Base-by-base conservation (phyloP, 1,284 basidiomycete genomes). In the Pholiota adiposa region DNA sequence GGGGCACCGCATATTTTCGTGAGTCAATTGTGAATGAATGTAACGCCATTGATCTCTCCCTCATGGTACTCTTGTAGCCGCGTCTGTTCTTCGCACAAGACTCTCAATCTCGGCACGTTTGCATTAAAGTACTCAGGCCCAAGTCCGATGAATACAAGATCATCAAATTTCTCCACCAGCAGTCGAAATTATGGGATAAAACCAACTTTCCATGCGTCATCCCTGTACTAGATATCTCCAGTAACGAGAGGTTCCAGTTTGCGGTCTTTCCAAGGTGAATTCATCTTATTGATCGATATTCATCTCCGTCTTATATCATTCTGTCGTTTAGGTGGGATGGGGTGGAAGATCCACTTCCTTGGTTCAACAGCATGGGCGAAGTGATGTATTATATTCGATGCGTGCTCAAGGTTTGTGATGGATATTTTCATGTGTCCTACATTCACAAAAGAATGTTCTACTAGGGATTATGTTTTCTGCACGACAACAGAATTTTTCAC, bases 251-350 rank as follows among this genome's bases (percentile, higher is more conserved):
- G 34, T 56, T 61, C 38, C 66, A 60, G 52, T 65, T 69, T 55
- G 56, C 55, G 8, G 62, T 69, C 12, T 69, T 70, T 62, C 68
- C 67, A 40, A 63, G 66, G 67, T 67, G 38, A 4, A 58, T 29
- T 33, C 27, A 11, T 31, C 29, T 31, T 6, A 5, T 31, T n/a
- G 19, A 5, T 19, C 34, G 21, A 27, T 25, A 31, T 43, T 9
- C 7, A 25, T 34, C n/a, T 3, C 18, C 4, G 18, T 9, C 11
- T 31, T 44, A 29, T 8, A 11, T n/a, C 23, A 8, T 6, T 52
- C 11, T 21, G 31, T 58, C 9, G n/a, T n/a, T n/a, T 29, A 63
- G 62, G 49, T 54, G 60, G 54, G 61, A 49, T 21, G 34, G n/a
- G n/a, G 19, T 18, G 23, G 25, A 18, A 54, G 41, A 44, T 19